Conservation (phyloP, 352 stramenopile genomes). For the Phytophthora lateralis region DNA sequence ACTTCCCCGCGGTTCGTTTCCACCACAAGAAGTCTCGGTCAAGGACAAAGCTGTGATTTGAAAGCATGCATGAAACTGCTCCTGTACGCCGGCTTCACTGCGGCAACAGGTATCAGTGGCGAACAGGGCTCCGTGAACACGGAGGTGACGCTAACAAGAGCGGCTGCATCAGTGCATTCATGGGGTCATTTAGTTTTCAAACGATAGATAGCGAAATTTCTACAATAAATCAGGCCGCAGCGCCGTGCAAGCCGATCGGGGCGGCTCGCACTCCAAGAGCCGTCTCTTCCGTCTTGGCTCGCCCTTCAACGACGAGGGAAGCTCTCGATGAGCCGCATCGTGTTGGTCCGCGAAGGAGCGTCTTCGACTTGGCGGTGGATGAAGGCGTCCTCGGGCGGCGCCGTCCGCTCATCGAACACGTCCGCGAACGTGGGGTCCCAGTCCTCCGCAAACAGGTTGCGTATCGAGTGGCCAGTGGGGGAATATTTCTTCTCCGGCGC, state of each 20-base stretch:
- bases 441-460: constrained; percentile 35
- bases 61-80: not conserved
- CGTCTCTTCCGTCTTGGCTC: constrained; percentile 4
- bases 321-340: constrained; percentile 42
- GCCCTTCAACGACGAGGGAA: constrained; percentile 35
- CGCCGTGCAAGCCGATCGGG: not conserved
- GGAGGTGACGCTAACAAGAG: not conserved
- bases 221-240: constrained; percentile 32
- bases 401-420: constrained; percentile 60
- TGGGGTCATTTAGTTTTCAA: constrained; percentile 13
- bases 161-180: constrained; percentile 16
- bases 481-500: constrained; percentile 37
- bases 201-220: constrained; percentile 24
- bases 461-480: constrained; percentile 30
- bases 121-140: not conserved
- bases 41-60: not conserved
- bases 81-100: not conserved
- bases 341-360: constrained; percentile 15
- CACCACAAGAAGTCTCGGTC: not conserved
- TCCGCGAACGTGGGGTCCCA: constrained; percentile 52
- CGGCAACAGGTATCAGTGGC: not conserved
- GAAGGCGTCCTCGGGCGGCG: constrained; percentile 56
- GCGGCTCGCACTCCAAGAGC: not conserved
- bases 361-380: constrained; percentile 57
- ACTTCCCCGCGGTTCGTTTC: not conserved